These are phyloP conservation scores for Nothomitra cinnamomea DNA, from an alignment of 2,329 filamentous ascomycete species.

Conservation along the genomic window DNA sequence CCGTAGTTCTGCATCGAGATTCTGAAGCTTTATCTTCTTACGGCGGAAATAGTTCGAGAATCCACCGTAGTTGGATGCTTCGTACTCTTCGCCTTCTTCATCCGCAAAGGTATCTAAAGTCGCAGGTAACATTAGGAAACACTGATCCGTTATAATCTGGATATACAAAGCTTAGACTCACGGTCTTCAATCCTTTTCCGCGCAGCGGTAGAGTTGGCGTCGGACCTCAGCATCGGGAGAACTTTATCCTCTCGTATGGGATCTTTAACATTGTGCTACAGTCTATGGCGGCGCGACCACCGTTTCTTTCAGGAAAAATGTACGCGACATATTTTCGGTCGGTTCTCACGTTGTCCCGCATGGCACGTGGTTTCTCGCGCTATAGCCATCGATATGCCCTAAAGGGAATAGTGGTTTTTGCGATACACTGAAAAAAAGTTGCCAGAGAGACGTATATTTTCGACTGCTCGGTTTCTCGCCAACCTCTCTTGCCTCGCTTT, in stretches of 20 bases:
- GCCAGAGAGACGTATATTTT: background rate
- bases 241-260: background rate
- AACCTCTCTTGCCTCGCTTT: background rate
- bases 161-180: constrained; percentile 12
- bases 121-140: background rate
- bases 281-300: background rate
- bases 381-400: background rate
- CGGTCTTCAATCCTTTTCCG: constrained; percentile 46
- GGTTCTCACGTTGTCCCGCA: background rate
- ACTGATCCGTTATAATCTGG: background rate
- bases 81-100: constrained; percentile 84
- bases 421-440: constrained; percentile 3
- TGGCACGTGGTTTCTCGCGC: background rate
- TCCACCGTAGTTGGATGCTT: constrained; percentile 69
- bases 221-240: constrained; percentile 11
- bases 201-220: constrained; percentile 39
- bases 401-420: background rate
- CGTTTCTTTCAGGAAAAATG: background rate
- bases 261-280: background rate
- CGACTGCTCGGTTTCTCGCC: background rate
- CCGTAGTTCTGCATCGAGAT: constrained; percentile 70
- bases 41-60: constrained; percentile 84
- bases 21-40: constrained; percentile 95
- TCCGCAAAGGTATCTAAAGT: constrained; percentile 50
- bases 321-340: background rate